phyloP scores from a whole-genome alignment of 768 basidiomycete genomes.

The Solioccasus polychromus region DNA sequence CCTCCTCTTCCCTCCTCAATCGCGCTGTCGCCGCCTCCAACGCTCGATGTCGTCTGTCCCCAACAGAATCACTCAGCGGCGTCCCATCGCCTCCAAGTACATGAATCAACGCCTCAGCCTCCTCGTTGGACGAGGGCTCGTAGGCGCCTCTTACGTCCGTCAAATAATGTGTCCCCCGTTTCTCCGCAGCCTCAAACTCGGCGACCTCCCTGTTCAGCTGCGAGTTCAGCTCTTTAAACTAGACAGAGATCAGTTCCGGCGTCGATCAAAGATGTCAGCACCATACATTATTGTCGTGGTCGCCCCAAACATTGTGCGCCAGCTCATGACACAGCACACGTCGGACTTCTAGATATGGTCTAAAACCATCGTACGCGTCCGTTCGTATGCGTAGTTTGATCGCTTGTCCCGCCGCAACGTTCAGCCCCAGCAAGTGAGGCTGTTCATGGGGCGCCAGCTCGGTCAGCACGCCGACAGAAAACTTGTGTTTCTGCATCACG shows the following conservation, averaged over 20 bases:
- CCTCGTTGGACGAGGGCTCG: slow-evolving; percentile 52
- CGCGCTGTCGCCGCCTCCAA: slow-evolving; percentile 63
- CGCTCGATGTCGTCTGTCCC: slow-evolving; percentile 54
- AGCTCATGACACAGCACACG: slow-evolving; percentile 76
- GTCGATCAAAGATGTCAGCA: neutral
- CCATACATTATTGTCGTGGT: slow-evolving; percentile 70
- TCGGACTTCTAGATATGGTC: slow-evolving; percentile 60
- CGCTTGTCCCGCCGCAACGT: slow-evolving; percentile 55
- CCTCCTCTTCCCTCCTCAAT: slow-evolving; percentile 62
- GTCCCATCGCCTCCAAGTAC: slow-evolving; percentile 50
- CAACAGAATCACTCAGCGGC: slow-evolving; percentile 41
- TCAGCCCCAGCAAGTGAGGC: slow-evolving; percentile 66
- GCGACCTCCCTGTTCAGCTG: slow-evolving; percentile 69
- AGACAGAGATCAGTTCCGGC: neutral
- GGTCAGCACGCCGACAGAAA: slow-evolving; percentile 66
- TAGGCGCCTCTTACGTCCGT: slow-evolving; percentile 37
- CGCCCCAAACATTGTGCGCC: slow-evolving; percentile 70
- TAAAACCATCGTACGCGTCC: slow-evolving; percentile 69
- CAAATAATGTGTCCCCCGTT: slow-evolving; percentile 55
- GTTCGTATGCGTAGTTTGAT: slow-evolving; percentile 73
- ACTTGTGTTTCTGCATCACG: slow-evolving; percentile 68
- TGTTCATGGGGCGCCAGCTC: slow-evolving; percentile 79
- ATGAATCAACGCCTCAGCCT: slow-evolving; percentile 50
- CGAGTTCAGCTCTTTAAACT: slow-evolving; percentile 77
- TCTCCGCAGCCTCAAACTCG: slow-evolving; percentile 57